Evolutionary conservation across 2,329 filamentous ascomycete species (phyloP), one percentile per base, ranked within the genome.

Genomic region (Fusarium sp.): DNA sequence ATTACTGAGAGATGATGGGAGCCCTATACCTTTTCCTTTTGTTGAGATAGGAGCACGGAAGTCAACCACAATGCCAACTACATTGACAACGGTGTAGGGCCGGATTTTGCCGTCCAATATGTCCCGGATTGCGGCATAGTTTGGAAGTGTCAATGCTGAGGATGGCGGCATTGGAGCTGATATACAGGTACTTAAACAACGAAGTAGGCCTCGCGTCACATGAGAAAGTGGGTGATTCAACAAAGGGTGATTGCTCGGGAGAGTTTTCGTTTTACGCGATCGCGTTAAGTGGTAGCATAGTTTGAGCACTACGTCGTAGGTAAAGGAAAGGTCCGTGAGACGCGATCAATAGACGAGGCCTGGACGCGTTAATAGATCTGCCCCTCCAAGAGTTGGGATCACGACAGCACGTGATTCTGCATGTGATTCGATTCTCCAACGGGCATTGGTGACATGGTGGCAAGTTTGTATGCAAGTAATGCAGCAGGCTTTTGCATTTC

Each of bases 21-120:
- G n/a, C 62, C 76, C 24, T 26, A 14, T 67, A 83, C 91, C 89
- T 23, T 75, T 72, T 21, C 85, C 83, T 53, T 63, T 79, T 2
- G 88, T 88, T 12, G 75, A 56, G 1, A 80, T 81, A 1, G 88
- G 85, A 1, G 82, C 77, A 56, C 87, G 83, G 47, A 83, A 84
- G 69, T 95, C 91, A 50, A 87, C 86, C 5, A 95, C 86, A 6
- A 95, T 77, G 2, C 93, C 94, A 49, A 93, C 84, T 39, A 96
- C 79, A 77, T 82, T 90, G 65, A 89, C 80, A 7, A 80, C 58
- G 3, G 40, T 68, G 26, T 74, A 65, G 24, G 68, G 17, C 10
- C 67, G 45, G 44, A 77, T 55, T 23, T 76, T 74, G 20, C 76
- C 77, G 49, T 84, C 77, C 62, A 88, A 70, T 20, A 88, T 73